These are phyloP conservation scores for Nitzschia putrida DNA, from an alignment of 108 stramenopile genomes.

Conservation along the genomic window DNA sequence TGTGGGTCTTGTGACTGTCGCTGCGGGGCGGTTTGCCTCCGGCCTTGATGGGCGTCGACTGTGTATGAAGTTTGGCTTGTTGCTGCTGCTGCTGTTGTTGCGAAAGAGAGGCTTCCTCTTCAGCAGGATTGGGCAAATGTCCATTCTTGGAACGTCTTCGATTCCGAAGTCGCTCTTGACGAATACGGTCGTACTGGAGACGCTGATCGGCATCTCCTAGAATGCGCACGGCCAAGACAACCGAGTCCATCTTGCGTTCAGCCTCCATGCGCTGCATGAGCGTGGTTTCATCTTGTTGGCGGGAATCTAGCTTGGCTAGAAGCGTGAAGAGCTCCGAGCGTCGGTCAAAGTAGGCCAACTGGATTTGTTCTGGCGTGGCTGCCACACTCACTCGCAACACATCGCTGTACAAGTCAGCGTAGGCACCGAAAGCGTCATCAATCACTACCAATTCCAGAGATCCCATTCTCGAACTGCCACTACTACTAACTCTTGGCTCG, in stretches of 20 bases:
- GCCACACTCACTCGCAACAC: constrained; percentile 30
- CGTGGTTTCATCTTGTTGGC: constrained; percentile 17
- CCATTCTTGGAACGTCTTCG: constrained; percentile 11
- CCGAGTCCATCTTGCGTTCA: constrained; percentile 56
- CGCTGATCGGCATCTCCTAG: constrained; percentile 48
- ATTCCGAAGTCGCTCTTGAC: constrained; percentile 32
- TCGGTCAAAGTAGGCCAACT: constrained; percentile 55
- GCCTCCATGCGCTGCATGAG: constrained; percentile 31
- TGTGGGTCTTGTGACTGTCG: constrained; percentile 2
- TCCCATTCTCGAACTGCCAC: not conserved
- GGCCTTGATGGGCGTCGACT: no score
- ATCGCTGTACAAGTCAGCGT: constrained; percentile 55
- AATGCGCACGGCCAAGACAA: constrained; percentile 50
- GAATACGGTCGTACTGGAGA: constrained; percentile 42
- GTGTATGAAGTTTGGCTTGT: no score
- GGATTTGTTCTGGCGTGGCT: constrained; percentile 45
- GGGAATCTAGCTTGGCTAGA: constrained; percentile 34
- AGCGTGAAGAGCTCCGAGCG: constrained; percentile 54
- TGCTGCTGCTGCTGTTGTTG: no score
- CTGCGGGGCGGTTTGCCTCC: not conserved
- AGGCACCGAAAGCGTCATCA: constrained; percentile 46
- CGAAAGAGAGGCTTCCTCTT: no score
- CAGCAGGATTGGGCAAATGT: constrained; percentile 9
- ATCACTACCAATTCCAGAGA: constrained; percentile 37
- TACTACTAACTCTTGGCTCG: not conserved